Conservation (phyloP, 352 stramenopile species). For the Globisporangium ultimum region DNA sequence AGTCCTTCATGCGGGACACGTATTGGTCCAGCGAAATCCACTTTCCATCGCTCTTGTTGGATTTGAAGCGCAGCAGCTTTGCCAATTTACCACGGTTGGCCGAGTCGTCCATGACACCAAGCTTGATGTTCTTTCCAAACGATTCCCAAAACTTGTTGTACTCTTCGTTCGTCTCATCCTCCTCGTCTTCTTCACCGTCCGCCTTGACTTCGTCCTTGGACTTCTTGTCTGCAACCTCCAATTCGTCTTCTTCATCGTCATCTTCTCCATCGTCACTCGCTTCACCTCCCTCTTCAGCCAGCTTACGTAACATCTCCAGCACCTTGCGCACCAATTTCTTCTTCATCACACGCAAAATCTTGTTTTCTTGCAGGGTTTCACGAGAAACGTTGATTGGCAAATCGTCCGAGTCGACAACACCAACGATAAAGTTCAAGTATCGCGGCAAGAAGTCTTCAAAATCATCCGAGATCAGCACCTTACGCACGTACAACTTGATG, state of each 20-base stretch:
- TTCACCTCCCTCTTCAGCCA: conserved; percentile 90
- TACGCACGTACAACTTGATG: conserved; percentile 98
- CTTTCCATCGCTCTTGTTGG: conserved; percentile 90
- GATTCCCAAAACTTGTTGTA: conserved; percentile 99
- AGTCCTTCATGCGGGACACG: conserved; percentile 97
- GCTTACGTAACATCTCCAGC: conserved; percentile 97
- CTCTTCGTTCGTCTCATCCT: conserved; percentile 66
- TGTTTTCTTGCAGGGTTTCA: conserved; percentile 99
- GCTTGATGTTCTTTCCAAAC: conserved; percentile 98
- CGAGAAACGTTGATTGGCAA: conserved; percentile 99
- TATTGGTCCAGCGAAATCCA: conserved; percentile 96
- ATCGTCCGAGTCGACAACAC: conserved; percentile 99
- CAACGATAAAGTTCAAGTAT: conserved; percentile 99
- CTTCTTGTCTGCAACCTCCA: conserved; percentile 55
- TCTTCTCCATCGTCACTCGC: conserved; percentile 51
- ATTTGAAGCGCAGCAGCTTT: conserved; percentile 98
- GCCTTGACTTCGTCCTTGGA: conserved; percentile 63
- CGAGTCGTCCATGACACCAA: conserved; percentile 98
- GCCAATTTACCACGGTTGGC: conserved; percentile 93
- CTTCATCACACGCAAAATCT: conserved; percentile 98
- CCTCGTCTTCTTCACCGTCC: conserved; percentile 42
- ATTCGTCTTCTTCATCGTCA: conserved; percentile 43
- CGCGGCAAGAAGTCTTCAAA: conserved; percentile 97
- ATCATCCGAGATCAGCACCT: conserved; percentile 98
- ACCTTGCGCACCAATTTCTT: conserved; percentile 99